Evolutionary conservation across 106 monocot species (phyloP).

Genomic region (Apostasia ramifera): DNA sequence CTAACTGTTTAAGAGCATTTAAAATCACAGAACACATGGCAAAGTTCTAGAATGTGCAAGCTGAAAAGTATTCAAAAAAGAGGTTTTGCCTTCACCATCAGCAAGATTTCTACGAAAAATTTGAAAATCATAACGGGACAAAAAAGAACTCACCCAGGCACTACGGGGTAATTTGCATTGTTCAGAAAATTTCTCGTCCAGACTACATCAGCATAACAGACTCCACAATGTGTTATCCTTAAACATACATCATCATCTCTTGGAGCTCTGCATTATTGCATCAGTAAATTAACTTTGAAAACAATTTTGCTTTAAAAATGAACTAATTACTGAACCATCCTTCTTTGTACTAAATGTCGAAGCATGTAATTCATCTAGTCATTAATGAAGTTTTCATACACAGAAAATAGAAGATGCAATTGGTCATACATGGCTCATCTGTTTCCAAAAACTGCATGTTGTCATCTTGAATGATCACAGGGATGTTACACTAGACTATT

Average conservation of each 20-base stretch:
- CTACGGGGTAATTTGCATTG: conserved; percentile 64
- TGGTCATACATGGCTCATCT: too few species aligned
- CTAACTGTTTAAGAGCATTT: too few species aligned
- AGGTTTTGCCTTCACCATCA: too few species aligned
- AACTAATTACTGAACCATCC: neutral
- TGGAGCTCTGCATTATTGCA: conserved; percentile 28
- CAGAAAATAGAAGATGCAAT: neutral
- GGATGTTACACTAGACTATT: too few species aligned
- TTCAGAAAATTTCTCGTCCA: conserved; percentile 49
- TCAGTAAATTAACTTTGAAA: conserved; percentile 3
- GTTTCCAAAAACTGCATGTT: too few species aligned
- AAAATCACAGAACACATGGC: too few species aligned
- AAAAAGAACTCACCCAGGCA: conserved; percentile 57
- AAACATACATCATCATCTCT: conserved; percentile 45
- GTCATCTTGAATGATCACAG: too few species aligned
- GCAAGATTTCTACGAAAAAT: neutral
- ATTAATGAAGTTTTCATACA: neutral
- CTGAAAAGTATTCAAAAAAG: neutral
- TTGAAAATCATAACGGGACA: neutral
- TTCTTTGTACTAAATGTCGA: neutral
- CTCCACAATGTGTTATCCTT: conserved; percentile 70
- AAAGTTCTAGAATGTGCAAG: neutral
- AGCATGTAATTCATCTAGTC: neutral
- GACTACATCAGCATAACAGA: conserved; percentile 69
- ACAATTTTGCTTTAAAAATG: neutral